Conservation (phyloP, 2,329 filamentous ascomycete genomes). For the Diaporthe sp. region DNA sequence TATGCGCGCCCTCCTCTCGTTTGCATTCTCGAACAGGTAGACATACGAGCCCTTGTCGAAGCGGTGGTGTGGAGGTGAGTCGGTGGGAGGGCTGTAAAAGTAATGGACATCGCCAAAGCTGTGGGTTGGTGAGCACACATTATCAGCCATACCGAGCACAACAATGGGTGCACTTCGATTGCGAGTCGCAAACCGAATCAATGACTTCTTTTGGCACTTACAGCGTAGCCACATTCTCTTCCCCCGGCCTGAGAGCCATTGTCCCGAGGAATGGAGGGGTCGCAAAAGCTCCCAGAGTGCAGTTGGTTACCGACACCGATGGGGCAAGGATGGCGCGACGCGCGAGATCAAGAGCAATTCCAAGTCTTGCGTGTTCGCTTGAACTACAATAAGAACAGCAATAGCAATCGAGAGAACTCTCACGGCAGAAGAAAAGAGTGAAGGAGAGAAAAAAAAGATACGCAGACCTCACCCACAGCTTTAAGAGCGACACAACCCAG, state of each 20-base stretch:
- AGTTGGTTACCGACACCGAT: neutral
- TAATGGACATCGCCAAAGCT: slow-evolving; percentile 86
- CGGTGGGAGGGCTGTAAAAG: slow-evolving; percentile 75
- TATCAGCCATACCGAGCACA: slow-evolving; percentile 39
- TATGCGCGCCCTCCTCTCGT: slow-evolving; percentile 73
- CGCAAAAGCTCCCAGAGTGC: neutral
- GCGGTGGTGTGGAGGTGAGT: slow-evolving; percentile 79
- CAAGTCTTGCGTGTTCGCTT: neutral
- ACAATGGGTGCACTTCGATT: neutral
- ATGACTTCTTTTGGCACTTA: slow-evolving; percentile 41
- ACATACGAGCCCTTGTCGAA: slow-evolving; percentile 85
- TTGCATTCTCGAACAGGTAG: slow-evolving; percentile 81
- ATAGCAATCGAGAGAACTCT: neutral
- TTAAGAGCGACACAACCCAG: slow-evolving; percentile 20
- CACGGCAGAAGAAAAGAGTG: neutral
- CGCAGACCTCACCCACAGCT: slow-evolving; percentile 3
- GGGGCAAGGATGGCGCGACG: neutral
- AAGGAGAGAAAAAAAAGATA: neutral
- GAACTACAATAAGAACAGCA: neutral
- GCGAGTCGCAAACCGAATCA: too few species aligned
- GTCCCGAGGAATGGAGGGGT: neutral
- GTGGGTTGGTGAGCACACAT: neutral
- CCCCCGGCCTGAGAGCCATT: slow-evolving; percentile 57
- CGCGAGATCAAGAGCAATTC: neutral
- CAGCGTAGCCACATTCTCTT: slow-evolving; percentile 60